Conservation (phyloP, 352 stramenopile genomes). For the Phytophthora fragariaefolia region DNA sequence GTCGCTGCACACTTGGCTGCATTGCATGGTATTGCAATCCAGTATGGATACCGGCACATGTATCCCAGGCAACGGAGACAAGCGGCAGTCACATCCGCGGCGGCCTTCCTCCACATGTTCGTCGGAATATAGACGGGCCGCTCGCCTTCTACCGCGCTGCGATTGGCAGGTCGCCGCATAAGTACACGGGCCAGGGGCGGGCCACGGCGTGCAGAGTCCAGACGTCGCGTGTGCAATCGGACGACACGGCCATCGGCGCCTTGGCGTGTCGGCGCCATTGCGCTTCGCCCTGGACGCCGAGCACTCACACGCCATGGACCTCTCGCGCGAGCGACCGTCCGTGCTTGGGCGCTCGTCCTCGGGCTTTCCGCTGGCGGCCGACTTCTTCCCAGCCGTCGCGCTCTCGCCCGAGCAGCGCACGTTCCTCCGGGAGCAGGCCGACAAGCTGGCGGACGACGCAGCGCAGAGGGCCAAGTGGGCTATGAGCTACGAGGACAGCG, state of each 20-base stretch:
- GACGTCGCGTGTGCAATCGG: slow-evolving; percentile 20
- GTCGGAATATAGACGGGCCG: slow-evolving; percentile 22
- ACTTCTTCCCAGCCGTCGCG: slow-evolving; percentile 54
- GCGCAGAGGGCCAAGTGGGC: slow-evolving; percentile 55
- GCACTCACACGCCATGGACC: slow-evolving; percentile 37
- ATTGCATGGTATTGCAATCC: too few species aligned
- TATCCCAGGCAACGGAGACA: slow-evolving; percentile 19
- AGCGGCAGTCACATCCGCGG: slow-evolving; percentile 10
- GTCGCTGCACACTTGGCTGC: slow-evolving; percentile 17
- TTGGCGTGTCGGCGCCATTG: slow-evolving; percentile 15
- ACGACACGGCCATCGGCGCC: slow-evolving; percentile 22
- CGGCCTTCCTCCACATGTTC: slow-evolving; percentile 24
- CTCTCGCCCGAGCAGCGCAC: slow-evolving; percentile 50
- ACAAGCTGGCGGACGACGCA: slow-evolving; percentile 45
- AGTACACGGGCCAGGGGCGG: slow-evolving; percentile 7
- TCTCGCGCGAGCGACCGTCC: slow-evolving; percentile 42
- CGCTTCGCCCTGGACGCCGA: slow-evolving; percentile 16
- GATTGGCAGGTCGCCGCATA: slow-evolving; percentile 4
- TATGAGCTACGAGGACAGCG: slow-evolving; percentile 67
- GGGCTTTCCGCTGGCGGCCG: slow-evolving; percentile 50
- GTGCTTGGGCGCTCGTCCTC: slow-evolving; percentile 46
- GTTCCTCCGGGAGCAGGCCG: slow-evolving; percentile 42
- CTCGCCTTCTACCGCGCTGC: slow-evolving; percentile 5
- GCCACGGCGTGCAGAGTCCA: slow-evolving; percentile 23
- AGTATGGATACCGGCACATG: too few species aligned